Base-by-base conservation (phyloP, 805 yeast species). In the Metschnikowia lochheadii region DNA sequence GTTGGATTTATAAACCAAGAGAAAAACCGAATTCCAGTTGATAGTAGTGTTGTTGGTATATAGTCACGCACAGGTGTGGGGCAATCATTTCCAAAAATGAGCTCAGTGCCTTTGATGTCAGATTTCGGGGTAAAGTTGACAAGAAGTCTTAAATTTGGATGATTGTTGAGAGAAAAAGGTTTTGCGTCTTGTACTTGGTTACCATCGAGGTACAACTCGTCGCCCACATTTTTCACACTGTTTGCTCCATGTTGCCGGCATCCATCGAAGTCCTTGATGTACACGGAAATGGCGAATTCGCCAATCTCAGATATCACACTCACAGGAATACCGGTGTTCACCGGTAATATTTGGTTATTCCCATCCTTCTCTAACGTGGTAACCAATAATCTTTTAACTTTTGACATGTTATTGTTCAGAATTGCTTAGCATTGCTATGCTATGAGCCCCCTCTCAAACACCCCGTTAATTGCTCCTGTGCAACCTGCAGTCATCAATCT, bases 41-140 rank as follows among this genome's bases (percentile, higher is more conserved):
- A 55, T 40, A 74, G 57, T 26, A 73, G 53, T 1, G 80, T 63
- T 4, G 81, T 71, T 2, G 90, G 90, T 10, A 85, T 72, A 48
- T 72, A 72, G 44, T 82, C 82, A 32, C 75, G 67, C 32, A 85
- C 76, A 0, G 87, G 83, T n/a, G 69, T 61, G 8, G 76, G 79
- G 61, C 83, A 82, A 58, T 85, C 89, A 60, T 85, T 85, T 1
- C 90, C 90, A 67, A 81, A 84, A n/a, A 80, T 51, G 38, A 85
- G 65, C n/a, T 75, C 73, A 39, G 77, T 70, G 2, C 86, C 87
- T 17, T 57, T 59, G n/a, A 83, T 65, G 18, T 68, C 70, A 3
- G 52, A 49, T 10, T 59, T 66, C 40, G 84, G 85, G 10, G 59
- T 66, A 52, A 80, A 72, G 35, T 65, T 63, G n/a, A 72, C 61